Evolutionary conservation across 768 basidiomycete species (phyloP).

Genomic region (Termitomyces sp.): DNA sequence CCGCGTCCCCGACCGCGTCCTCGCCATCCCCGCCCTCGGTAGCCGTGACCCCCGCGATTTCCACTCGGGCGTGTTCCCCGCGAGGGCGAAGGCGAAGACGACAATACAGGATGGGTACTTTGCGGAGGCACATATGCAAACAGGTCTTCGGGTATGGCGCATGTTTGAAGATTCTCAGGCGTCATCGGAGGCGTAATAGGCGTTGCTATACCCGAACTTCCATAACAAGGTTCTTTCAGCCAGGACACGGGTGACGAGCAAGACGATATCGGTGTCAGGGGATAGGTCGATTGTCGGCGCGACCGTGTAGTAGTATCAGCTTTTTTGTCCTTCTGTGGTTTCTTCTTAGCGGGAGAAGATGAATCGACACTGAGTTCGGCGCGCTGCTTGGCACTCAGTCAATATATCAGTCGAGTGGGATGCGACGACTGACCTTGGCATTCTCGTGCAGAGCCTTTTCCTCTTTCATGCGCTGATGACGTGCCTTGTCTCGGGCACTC

Average conservation of each 20-base stretch:
- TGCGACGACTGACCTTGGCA: not conserved
- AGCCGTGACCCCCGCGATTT: not conserved
- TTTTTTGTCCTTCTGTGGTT: not conserved
- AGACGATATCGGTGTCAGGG: slow-evolving; percentile 18
- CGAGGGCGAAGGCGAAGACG: not conserved
- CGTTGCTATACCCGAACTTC: not conserved
- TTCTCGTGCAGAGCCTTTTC: slow-evolving; percentile 18
- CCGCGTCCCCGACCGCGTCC: slow-evolving; percentile 2
- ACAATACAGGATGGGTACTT: not conserved
- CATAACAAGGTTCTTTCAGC: slow-evolving; percentile 3
- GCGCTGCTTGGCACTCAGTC: not conserved
- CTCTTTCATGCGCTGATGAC: slow-evolving; percentile 22
- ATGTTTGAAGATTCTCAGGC: slow-evolving; percentile 28
- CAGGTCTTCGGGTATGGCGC: slow-evolving; percentile 26
- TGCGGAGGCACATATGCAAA: slow-evolving; percentile 15
- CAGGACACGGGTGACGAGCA: slow-evolving; percentile 17
- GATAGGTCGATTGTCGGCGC: slow-evolving; percentile 3
- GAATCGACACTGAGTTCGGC: not conserved
- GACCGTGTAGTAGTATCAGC: not conserved
- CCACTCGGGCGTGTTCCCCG: not conserved
- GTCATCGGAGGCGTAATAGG: slow-evolving; percentile 17
- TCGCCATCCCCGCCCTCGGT: not conserved
- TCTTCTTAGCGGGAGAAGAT: not conserved
- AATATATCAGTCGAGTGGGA: not conserved
- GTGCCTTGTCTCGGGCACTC: slow-evolving; percentile 34